These are phyloP conservation scores for Ophiostoma ulmi DNA, from an alignment of 2,329 filamentous ascomycete genomes.

Conservation along the genomic window DNA sequence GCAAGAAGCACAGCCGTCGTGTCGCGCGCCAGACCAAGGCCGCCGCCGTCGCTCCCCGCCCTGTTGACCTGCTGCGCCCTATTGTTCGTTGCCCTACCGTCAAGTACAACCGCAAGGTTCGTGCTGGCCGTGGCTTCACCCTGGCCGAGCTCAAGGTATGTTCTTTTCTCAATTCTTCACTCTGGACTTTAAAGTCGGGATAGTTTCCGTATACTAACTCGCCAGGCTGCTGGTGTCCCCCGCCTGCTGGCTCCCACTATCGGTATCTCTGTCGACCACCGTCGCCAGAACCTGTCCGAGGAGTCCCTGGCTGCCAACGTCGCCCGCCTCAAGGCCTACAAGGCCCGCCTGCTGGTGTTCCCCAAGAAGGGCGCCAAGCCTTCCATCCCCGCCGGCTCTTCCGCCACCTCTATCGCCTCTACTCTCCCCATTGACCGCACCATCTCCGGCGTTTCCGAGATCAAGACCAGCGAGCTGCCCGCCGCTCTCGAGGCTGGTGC, in stretches of 20 bases:
- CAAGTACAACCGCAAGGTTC: conserved; percentile 98
- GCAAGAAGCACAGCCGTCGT: conserved; percentile 90
- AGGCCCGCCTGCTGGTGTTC: conserved; percentile 93
- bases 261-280: conserved; percentile 93
- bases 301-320: conserved; percentile 94
- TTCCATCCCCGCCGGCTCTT: conserved; percentile 80
- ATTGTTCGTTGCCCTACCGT: conserved; percentile 95
- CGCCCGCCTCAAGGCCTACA: conserved; percentile 96
- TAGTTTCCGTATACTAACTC: neutral
- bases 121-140: conserved; percentile 95
- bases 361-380: conserved; percentile 93
- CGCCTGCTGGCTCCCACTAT: conserved; percentile 91
- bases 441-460: conserved; percentile 61
- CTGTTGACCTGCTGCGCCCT: conserved; percentile 93
- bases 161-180: neutral
- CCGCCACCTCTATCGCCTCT: conserved; percentile 50
- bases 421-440: conserved; percentile 69
- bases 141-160: conserved; percentile 95
- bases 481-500: conserved; percentile 71
- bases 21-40: conserved; percentile 91
- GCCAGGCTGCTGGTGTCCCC: conserved; percentile 87
- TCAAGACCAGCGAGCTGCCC: conserved; percentile 78
- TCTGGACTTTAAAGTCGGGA: neutral
- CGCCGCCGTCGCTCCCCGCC: conserved; percentile 88
- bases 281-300: conserved; percentile 94